Evolutionary conservation across 2,329 filamentous ascomycete species (phyloP), one percentile per base, ranked within the genome.

Genomic region (Colletotrichum coccodes): DNA sequence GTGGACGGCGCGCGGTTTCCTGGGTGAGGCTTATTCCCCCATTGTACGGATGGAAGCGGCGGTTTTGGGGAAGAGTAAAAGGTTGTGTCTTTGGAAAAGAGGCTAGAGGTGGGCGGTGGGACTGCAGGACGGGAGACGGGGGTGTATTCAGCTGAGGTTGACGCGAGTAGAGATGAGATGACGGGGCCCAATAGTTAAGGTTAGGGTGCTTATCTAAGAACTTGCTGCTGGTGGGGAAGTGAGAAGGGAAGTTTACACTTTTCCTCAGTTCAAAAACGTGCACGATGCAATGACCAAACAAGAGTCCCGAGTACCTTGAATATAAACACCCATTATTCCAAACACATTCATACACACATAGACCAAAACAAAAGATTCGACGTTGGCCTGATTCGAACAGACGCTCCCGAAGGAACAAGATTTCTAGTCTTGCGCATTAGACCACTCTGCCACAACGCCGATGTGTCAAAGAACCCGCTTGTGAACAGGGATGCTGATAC

Each of bases 381-480:
- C 50, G 38, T 57, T 63, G 60, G 60, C 60, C 60, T 63, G 60
- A 57, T 57, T 63, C 60, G 60, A 61, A 61, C 59, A 62, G 58
- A 61, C 58, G 58, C 58, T 61, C 58, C 58, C 46, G 58, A 62
- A 62, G 60, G 60, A 63, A 63, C 60, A 63, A 63, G 60, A 63
- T 63, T 63, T 63, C 60, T 63, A 63, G 60, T 63, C 60, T 63
- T 63, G 60, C 60, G 60, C 60, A 63, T 63, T 63, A 63, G 60
- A 63, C 50, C 60, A 63, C 60, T 63, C 62, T 65, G 62, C 62
- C 62, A 65, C 62, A 65, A 65, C 62, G 62, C 62, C 62, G 6
- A 4, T 3, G n/a, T 6, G 3, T 8, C 9, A 1, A 5, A 6
- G 12, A 46, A 34, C 21, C 56, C 46, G 36, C 56, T 26, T 11